Evolutionary conservation across 768 basidiomycete species (phyloP).

Genomic region (Agrocybe chaxingu): DNA sequence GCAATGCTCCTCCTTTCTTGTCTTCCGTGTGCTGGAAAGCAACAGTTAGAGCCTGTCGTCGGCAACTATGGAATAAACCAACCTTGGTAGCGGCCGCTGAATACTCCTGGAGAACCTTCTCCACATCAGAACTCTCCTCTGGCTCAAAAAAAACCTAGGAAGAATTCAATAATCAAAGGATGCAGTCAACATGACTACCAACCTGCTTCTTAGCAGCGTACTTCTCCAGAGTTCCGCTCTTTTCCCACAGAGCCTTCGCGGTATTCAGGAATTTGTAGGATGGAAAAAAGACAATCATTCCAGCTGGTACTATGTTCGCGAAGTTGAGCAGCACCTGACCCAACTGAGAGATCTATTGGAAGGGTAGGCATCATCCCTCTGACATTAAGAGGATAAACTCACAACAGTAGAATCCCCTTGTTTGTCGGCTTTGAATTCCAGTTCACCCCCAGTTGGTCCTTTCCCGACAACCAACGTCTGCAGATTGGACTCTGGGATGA

Average conservation of each 20-base stretch:
- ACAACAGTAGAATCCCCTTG: slow-evolving; percentile 67
- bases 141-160: slow-evolving; percentile 88
- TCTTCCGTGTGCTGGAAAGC: slow-evolving; percentile 13
- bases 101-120: slow-evolving; percentile 73
- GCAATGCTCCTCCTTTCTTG: slow-evolving; percentile 62
- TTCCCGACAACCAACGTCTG: slow-evolving; percentile 69
- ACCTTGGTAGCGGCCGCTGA: slow-evolving; percentile 41
- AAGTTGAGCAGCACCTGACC: slow-evolving; percentile 85
- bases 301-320: slow-evolving; percentile 72
- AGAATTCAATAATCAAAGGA: background rate
- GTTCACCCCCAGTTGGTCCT: slow-evolving; percentile 68
- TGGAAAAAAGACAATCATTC: slow-evolving; percentile 92
- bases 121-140: slow-evolving; percentile 66
- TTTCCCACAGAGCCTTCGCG: slow-evolving; percentile 65
- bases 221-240: slow-evolving; percentile 57
- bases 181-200: slow-evolving; percentile 5
- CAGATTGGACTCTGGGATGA: slow-evolving; percentile 80
- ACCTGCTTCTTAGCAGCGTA: slow-evolving; percentile 76
- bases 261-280: slow-evolving; percentile 81
- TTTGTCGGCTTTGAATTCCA: slow-evolving; percentile 81
- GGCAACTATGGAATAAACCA: background rate
- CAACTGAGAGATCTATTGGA: slow-evolving; percentile 67
- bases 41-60: background rate
- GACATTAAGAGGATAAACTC: slow-evolving; percentile 20
- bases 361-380: background rate